A percentile compares a stretch with the other conserved stretches of the same genome.
Conservation (phyloP, 192 early-diverging fungal genomes). For the Linnemannia exigua region DNA sequence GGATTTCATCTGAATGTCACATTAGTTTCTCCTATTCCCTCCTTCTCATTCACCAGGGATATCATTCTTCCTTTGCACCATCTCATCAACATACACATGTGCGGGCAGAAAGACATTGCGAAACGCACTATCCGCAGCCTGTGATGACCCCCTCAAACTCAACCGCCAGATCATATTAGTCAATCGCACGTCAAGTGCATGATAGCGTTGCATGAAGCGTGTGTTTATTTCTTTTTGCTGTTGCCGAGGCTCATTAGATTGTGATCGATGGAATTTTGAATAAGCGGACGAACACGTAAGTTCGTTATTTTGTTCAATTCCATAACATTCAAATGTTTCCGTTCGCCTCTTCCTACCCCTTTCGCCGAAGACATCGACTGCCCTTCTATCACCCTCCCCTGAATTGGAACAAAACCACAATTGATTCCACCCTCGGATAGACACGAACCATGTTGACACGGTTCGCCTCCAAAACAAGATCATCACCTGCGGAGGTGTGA, state of each 20-base stretch:
- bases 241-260: not conserved
- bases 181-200: not conserved
- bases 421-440: not conserved
- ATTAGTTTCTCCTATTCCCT: not conserved
- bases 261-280: not conserved
- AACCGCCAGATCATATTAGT: no score
- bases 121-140: not conserved
- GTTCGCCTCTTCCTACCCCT: no score
- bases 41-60: no score
- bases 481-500: no score
- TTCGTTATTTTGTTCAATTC: no score
- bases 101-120: no score
- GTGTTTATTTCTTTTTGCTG: no score
- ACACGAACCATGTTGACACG: not conserved
- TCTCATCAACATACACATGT: not conserved
- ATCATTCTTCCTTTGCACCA: not conserved
- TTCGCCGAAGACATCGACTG: no score
- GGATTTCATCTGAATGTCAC: no score
- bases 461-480: not conserved
- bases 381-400: no score
- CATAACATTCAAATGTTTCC: no score
- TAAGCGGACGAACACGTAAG: not conserved
- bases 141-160: no score
- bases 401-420: not conserved
- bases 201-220: not conserved